Conservation (phyloP, 371 early-diverging fungal genomes). For the Mortierella polycephala region DNA sequence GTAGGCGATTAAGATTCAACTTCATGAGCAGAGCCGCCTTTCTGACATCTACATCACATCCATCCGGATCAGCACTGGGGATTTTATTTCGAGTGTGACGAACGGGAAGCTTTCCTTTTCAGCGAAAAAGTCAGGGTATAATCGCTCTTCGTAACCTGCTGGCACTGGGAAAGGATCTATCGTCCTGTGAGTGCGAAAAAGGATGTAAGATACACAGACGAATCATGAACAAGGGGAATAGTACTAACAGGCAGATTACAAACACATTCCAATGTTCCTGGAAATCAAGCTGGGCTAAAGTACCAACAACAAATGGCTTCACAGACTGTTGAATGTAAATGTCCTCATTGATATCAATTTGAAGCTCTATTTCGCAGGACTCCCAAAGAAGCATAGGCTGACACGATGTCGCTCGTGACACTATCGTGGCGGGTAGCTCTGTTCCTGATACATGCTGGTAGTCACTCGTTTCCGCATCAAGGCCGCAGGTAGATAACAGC, state of each 20-base stretch:
- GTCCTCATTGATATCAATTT: slow-evolving; percentile 19
- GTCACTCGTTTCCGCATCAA: background rate
- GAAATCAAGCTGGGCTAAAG: slow-evolving; percentile 20
- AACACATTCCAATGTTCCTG: slow-evolving; percentile 21
- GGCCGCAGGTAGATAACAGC: slow-evolving; percentile 8
- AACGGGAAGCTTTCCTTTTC: slow-evolving; percentile 24
- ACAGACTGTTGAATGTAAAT: slow-evolving; percentile 15
- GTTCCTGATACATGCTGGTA: slow-evolving; percentile 12
- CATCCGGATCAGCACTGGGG: slow-evolving; percentile 20
- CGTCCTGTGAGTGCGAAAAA: slow-evolving; percentile 17
- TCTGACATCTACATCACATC: slow-evolving; percentile 10
- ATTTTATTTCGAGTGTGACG: slow-evolving; percentile 10
- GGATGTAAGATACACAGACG: slow-evolving; percentile 6
- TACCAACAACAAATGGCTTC: slow-evolving; percentile 14
- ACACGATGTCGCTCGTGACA: slow-evolving; percentile 10
- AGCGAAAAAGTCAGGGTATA: slow-evolving; percentile 21
- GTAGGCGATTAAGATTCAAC: slow-evolving; percentile 9
- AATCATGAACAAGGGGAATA: slow-evolving; percentile 3
- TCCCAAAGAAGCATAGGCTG: slow-evolving; percentile 16
- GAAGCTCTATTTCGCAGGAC: slow-evolving; percentile 8
- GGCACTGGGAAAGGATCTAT: slow-evolving; percentile 21
- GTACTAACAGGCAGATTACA: background rate
- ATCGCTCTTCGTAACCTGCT: slow-evolving; percentile 17
- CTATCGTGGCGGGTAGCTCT: slow-evolving; percentile 3
- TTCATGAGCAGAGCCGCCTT: slow-evolving; percentile 15